A percentile compares a stretch with the other conserved stretches of the same genome.
Evolutionary conservation across 495 filamentous ascomycete species (phyloP).

Genomic region (Neurospora pannonica): DNA sequence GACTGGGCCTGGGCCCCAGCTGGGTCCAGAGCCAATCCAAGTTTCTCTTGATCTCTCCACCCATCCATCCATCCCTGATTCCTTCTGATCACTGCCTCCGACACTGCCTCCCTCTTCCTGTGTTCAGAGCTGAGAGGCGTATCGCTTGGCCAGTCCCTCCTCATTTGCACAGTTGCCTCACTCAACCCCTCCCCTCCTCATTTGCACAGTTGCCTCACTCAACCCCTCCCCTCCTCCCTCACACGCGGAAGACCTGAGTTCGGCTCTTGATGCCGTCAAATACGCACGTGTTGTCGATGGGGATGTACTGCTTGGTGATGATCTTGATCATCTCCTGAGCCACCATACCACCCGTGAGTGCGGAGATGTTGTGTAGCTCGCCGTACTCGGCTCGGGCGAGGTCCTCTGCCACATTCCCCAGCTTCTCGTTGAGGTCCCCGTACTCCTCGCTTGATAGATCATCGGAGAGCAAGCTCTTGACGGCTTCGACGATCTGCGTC

Average conservation of each 20-base stretch:
- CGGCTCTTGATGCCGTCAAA: slow-evolving; percentile 84
- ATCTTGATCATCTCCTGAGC: slow-evolving; percentile 96
- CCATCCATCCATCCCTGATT: not conserved
- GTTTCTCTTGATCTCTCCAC: not conserved
- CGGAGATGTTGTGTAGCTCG: slow-evolving; percentile 92
- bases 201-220: no score
- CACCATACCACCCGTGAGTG: slow-evolving; percentile 81
- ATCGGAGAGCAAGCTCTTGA: slow-evolving; percentile 25
- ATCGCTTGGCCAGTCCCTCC: not conserved
- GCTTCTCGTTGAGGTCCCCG: not conserved
- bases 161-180: not conserved
- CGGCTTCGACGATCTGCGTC: slow-evolving; percentile 25
- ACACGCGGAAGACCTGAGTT: slow-evolving; percentile 57
- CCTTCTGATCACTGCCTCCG: not conserved
- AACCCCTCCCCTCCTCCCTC: slow-evolving; percentile 3
- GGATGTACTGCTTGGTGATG: slow-evolving; percentile 91
- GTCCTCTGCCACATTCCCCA: slow-evolving; percentile 39
- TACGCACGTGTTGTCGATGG: slow-evolving; percentile 85
- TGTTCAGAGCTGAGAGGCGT: not conserved
- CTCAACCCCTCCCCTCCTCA: no score
- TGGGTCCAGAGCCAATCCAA: not conserved
- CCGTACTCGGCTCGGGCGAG: slow-evolving; percentile 68
- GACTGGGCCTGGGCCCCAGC: not conserved
- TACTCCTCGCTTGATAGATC: not conserved
- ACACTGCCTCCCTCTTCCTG: not conserved